Percentiles rank a stretch among this genome's conserved stretches.
These are phyloP conservation scores for Scheffersomyces stipitis DNA, from an alignment of 805 yeast genomes.

Conservation along the genomic window DNA sequence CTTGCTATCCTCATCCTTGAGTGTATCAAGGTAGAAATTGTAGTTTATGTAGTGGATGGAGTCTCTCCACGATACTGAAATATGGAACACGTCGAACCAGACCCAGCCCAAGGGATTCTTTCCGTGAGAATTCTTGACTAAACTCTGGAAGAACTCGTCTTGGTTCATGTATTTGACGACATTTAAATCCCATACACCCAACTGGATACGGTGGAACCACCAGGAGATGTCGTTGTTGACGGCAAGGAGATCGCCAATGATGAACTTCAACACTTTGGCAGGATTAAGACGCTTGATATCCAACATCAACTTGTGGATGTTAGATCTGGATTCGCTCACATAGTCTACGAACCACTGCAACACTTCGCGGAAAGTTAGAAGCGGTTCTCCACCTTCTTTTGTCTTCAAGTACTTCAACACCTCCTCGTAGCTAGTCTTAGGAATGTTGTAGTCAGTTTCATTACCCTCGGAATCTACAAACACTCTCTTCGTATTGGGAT, in stretches of 20 bases:
- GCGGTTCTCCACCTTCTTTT: constrained; percentile 30
- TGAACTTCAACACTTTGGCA: constrained; percentile 26
- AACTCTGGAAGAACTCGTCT: constrained; percentile 31
- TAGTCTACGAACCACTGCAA: constrained; percentile 31
- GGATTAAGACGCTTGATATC: constrained; percentile 43
- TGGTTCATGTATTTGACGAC: constrained; percentile 40
- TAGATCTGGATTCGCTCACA: constrained; percentile 14
- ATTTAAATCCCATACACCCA: constrained; percentile 43
- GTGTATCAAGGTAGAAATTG: constrained; percentile 32
- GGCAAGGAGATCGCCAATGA: constrained; percentile 28
- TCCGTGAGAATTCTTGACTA: constrained; percentile 11
- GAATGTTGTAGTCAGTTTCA: constrained; percentile 34
- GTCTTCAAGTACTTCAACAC: constrained; percentile 28
- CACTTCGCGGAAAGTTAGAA: constrained; percentile 31
- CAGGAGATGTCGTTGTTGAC: constrained; percentile 30
- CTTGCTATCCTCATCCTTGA: constrained; percentile 13
- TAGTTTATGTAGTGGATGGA: constrained; percentile 34
- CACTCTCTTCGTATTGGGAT: constrained; percentile 36
- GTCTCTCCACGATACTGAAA: constrained; percentile 33
- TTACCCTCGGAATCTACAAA: constrained; percentile 35
- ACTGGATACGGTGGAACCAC: constrained; percentile 39
- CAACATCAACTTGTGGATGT: constrained; percentile 30
- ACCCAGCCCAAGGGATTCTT: constrained; percentile 16
- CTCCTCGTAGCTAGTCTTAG: constrained; percentile 28
- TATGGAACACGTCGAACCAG: constrained; percentile 37